Conservation (phyloP, 768 basidiomycete genomes). For the Suillus cothurnatus region DNA sequence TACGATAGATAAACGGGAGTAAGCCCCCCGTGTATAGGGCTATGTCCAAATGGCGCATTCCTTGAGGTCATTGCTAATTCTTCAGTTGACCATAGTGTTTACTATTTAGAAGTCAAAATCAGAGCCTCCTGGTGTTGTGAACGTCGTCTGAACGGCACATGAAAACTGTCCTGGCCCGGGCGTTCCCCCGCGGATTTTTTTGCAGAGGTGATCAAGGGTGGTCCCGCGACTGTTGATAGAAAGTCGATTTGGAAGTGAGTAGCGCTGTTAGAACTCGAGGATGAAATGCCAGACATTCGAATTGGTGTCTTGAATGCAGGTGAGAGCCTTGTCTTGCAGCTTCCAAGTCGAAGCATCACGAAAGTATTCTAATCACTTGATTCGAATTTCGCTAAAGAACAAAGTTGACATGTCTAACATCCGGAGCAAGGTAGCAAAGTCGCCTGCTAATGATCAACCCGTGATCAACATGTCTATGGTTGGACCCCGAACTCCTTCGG, state of each 20-base stretch:
- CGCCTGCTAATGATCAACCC: not conserved
- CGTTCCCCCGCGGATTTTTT: not conserved
- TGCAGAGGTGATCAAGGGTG: no score
- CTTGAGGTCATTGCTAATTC: conserved; percentile 30
- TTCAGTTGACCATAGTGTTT: conserved; percentile 20
- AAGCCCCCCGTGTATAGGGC: no score
- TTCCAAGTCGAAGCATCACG: not conserved
- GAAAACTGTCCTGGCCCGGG: no score
- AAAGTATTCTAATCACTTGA: not conserved
- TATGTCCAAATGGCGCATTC: conserved; percentile 30
- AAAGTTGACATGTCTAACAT: not conserved
- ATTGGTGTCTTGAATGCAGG: not conserved
- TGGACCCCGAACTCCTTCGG: not conserved
- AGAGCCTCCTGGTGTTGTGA: no score
- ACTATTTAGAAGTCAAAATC: no score
- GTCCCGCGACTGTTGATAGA: not conserved
- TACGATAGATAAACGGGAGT: no score
- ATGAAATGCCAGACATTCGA: not conserved
- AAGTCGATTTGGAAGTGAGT: not conserved
- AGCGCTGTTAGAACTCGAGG: no score
- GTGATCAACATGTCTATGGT: not conserved
- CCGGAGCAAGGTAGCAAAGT: not conserved
- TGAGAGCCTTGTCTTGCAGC: not conserved
- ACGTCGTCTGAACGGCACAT: no score
- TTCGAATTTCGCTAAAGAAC: not conserved